Conservation (phyloP, 1,284 basidiomycete species). For the Cryptococcus depauperatus region DNA sequence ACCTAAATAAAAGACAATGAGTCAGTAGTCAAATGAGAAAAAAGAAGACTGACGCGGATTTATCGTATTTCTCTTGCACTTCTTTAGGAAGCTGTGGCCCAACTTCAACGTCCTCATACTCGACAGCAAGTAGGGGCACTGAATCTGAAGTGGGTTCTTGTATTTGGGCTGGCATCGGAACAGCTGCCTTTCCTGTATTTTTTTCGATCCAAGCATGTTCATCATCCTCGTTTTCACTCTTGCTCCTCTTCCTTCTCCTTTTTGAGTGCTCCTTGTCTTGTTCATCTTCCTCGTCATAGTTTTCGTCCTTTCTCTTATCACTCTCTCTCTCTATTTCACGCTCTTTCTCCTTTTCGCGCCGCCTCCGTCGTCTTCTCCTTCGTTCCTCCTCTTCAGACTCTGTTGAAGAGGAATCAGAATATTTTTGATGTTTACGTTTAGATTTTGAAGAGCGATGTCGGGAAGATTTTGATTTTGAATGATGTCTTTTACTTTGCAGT, state of each 20-base stretch:
- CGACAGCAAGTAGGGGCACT: background rate
- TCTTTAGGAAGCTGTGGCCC: conserved; percentile 50
- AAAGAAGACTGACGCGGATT: conserved; percentile 47
- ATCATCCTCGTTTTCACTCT: conserved; percentile 36
- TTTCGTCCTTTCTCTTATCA: conserved; percentile 4
- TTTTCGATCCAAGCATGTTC: conserved; percentile 45
- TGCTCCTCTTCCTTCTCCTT: conserved; percentile 25
- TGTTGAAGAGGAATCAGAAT: conserved; percentile 49
- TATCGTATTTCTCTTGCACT: conserved; percentile 53
- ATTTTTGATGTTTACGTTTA: conserved; percentile 45
- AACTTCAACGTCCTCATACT: conserved; percentile 56
- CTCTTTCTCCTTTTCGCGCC: conserved; percentile 16
- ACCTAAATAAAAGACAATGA: conserved; percentile 28
- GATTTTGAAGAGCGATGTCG: conserved; percentile 17
- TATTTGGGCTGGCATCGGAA: conserved; percentile 10
- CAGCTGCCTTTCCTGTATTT: conserved; percentile 13
- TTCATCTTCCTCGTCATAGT: conserved; percentile 16
- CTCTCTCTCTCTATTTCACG: conserved; percentile 5
- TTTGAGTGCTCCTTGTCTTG: conserved; percentile 13
- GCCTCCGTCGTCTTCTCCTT: conserved; percentile 16
- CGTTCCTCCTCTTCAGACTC: conserved; percentile 53
- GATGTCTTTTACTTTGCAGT: conserved; percentile 23
- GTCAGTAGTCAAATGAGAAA: background rate
- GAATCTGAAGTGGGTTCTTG: too few species aligned
- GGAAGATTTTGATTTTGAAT: conserved; percentile 15